These are phyloP conservation scores for Bertia moriformis DNA, from an alignment of 2,329 filamentous ascomycete genomes.

Conservation along the genomic window DNA sequence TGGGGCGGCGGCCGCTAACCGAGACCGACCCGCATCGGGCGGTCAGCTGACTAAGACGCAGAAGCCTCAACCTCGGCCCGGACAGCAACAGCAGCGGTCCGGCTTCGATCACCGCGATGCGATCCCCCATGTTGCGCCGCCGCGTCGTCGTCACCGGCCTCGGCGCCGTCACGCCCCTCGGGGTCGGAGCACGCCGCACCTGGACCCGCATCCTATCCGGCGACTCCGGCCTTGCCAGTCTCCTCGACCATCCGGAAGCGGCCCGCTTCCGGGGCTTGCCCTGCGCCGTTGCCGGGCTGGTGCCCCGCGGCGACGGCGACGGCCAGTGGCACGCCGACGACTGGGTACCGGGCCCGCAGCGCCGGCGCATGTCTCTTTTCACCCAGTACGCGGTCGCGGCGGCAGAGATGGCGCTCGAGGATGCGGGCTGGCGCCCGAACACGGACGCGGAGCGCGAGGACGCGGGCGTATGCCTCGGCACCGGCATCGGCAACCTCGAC, in stretches of 20 bases:
- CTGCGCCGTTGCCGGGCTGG: constrained; percentile 70
- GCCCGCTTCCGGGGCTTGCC: constrained; percentile 56
- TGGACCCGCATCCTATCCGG: constrained; percentile 73
- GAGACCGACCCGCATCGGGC: too few species aligned
- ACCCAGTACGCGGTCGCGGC: constrained; percentile 83
- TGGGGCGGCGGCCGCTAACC: too few species aligned
- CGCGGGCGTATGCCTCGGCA: constrained; percentile 85
- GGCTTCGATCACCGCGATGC: constrained; percentile 3
- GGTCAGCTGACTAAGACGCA: too few species aligned
- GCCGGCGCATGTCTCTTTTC: constrained; percentile 76
- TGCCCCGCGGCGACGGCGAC: constrained; percentile 36
- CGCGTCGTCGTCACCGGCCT: constrained; percentile 74
- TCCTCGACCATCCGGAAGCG: constrained; percentile 41
- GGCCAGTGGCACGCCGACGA: constrained; percentile 34
- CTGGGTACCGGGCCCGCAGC: constrained; percentile 36
- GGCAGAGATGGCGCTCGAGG: constrained; percentile 68
- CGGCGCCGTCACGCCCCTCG: constrained; percentile 70
- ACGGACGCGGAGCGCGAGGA: constrained; percentile 49
- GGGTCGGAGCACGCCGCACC: constrained; percentile 61
- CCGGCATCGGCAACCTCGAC: constrained; percentile 90
- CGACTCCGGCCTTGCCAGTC: constrained; percentile 66
- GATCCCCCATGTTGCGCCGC: constrained; percentile 36
- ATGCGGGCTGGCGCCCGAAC: constrained; percentile 63
- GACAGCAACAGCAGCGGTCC: constrained; percentile 2
- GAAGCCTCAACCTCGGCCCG: too few species aligned